These are phyloP conservation scores for Trametes elegans DNA, from an alignment of 768 basidiomycete species.

Conservation along the genomic window DNA sequence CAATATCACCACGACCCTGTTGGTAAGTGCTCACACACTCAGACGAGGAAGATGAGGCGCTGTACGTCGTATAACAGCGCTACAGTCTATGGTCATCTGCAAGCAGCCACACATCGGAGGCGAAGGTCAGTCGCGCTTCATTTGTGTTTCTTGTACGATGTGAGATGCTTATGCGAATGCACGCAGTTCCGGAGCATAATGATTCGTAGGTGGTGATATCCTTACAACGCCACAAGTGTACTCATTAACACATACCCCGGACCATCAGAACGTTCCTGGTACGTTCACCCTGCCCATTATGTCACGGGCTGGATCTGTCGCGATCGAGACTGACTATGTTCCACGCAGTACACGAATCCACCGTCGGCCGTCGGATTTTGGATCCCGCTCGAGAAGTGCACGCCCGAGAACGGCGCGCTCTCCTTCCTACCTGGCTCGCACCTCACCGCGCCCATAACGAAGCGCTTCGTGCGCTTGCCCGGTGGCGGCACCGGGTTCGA, in stretches of 20 bases:
- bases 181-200: slow-evolving; percentile 82
- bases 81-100: slow-evolving; percentile 95
- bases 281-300: not conserved
- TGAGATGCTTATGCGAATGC: not conserved
- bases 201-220: slow-evolving; percentile 67
- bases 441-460: slow-evolving; percentile 64
- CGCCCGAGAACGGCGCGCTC: slow-evolving; percentile 76
- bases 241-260: not conserved
- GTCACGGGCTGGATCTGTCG: not conserved
- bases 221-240: not conserved
- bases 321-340: too few relatives aligned
- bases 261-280: slow-evolving; percentile 68
- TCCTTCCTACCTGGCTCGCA: slow-evolving; percentile 93
- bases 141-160: too few relatives aligned
- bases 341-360: slow-evolving; percentile 81
- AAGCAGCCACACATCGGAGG: slow-evolving; percentile 94
- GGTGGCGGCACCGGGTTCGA: slow-evolving; percentile 86
- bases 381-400: slow-evolving; percentile 93
- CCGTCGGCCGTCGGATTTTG: slow-evolving; percentile 93
- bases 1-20: slow-evolving; percentile 84
- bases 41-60: too few relatives aligned
- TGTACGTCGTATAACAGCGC: slow-evolving; percentile 42
- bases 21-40: slow-evolving; percentile 41
- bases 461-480: slow-evolving; percentile 81
- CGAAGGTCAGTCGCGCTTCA: slow-evolving; percentile 55